Conservation (phyloP, 2,329 filamentous ascomycete species). For the Fusarium cicatricum region DNA sequence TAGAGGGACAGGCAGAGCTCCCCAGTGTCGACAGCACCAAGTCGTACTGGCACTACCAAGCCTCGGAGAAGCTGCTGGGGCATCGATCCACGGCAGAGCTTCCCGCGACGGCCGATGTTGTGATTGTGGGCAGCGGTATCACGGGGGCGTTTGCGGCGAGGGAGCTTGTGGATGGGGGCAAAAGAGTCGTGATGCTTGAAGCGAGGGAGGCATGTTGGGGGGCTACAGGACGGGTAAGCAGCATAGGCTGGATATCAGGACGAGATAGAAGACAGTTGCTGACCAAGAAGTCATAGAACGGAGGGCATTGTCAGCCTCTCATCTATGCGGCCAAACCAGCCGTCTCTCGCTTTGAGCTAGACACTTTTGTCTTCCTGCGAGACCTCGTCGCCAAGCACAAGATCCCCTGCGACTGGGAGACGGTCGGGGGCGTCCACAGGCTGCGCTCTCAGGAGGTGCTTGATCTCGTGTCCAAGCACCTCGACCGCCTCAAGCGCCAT, state of each 20-base stretch:
- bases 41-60: slow-evolving; percentile 79
- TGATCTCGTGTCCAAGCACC: slow-evolving; percentile 57
- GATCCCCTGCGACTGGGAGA: slow-evolving; percentile 75
- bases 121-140: slow-evolving; percentile 79
- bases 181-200: slow-evolving; percentile 75
- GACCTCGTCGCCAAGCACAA: slow-evolving; percentile 63
- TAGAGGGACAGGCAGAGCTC: slow-evolving; percentile 58
- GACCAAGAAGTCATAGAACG: slow-evolving; percentile 57
- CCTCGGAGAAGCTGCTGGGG: slow-evolving; percentile 69
- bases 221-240: slow-evolving; percentile 78
- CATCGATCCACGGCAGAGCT: slow-evolving; percentile 72
- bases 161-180: slow-evolving; percentile 62
- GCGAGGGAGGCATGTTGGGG: slow-evolving; percentile 83
- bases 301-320: slow-evolving; percentile 78
- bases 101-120: slow-evolving; percentile 70
- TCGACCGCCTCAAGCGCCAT: slow-evolving; percentile 57
- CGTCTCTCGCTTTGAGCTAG: slow-evolving; percentile 75
- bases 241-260: neutral
- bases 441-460: slow-evolving; percentile 67
- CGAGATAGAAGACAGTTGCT: neutral
- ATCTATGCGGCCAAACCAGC: slow-evolving; percentile 68
- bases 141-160: slow-evolving; percentile 77
- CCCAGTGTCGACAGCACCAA: slow-evolving; percentile 67
- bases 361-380: slow-evolving; percentile 69
- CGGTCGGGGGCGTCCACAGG: slow-evolving; percentile 69